Evolutionary conservation across 116 monocot genomes (phyloP).

Genomic region (Iris pallida): DNA sequence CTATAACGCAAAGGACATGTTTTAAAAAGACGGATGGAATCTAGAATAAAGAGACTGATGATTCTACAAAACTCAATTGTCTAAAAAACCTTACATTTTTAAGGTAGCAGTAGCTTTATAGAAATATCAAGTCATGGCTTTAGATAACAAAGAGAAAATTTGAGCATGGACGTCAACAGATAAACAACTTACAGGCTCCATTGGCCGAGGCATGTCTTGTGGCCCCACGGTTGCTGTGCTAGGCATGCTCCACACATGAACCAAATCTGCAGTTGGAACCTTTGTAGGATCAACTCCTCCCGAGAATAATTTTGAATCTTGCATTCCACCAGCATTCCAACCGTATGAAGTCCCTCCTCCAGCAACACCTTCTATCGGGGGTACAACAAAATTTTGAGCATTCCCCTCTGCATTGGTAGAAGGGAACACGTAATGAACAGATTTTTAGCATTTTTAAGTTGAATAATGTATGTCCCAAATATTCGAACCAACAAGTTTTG

Average conservation of each 20-base stretch:
- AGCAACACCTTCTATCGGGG: constrained; percentile 92
- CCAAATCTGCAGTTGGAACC: constrained; percentile 68
- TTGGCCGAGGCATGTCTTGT: constrained; percentile 78
- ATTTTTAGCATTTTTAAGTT: no score
- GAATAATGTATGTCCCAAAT: no score
- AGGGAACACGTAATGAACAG: not conserved
- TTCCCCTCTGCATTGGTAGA: constrained; percentile 36
- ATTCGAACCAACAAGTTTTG: no score
- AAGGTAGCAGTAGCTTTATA: no score
- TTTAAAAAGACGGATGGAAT: not conserved
- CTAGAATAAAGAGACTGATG: not conserved
- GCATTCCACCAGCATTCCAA: constrained; percentile 65
- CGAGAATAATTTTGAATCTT: constrained; percentile 25
- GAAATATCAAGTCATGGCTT: not conserved
- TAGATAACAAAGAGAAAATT: not conserved
- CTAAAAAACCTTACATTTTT: no score
- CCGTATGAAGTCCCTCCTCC: constrained; percentile 99
- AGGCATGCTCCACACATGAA: constrained; percentile 97
- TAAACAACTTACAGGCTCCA: constrained; percentile 67
- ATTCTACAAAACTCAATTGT: no score
- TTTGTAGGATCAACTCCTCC: constrained; percentile 71
- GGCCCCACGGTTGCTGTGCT: constrained; percentile 89
- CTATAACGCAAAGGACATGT: constrained; percentile 35
- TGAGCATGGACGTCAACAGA: constrained; percentile 6
- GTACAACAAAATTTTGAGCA: constrained; percentile 36